phyloP scores from a whole-genome alignment of 2,329 filamentous ascomycete species.

The Penicillium sp. region DNA sequence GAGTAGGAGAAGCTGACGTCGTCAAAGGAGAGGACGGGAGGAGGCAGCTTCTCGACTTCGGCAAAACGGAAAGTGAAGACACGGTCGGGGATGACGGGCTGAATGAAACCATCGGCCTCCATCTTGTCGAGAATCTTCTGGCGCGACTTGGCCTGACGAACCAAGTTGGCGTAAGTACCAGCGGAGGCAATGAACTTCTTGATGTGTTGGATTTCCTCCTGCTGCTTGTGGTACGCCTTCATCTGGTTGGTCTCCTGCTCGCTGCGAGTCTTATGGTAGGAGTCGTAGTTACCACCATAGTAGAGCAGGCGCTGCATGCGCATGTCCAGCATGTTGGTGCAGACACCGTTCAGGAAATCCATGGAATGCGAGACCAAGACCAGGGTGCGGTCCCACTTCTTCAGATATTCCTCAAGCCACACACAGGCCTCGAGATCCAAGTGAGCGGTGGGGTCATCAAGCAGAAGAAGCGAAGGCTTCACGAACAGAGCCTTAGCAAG shows the following conservation, averaged over 20 bases:
- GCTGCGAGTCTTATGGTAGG: constrained; percentile 85
- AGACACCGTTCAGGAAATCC: constrained; percentile 99
- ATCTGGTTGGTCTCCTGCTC: constrained; percentile 98
- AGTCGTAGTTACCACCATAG: constrained; percentile 99
- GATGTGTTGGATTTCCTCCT: constrained; percentile 98
- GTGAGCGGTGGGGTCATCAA: constrained; percentile 97
- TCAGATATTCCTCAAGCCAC: constrained; percentile 99
- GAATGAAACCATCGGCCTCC: constrained; percentile 98
- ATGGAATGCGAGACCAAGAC: constrained; percentile 95
- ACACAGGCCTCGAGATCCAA: constrained; percentile 98
- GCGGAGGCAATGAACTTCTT: constrained; percentile 99
- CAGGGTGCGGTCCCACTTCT: constrained; percentile 98
- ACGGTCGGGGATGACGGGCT: constrained; percentile 75
- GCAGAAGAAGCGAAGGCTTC: constrained; percentile 88
- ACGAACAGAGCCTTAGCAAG: constrained; percentile 97
- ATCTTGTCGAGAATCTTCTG: constrained; percentile 99
- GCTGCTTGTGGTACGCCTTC: constrained; percentile 98
- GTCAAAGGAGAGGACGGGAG: constrained; percentile 92
- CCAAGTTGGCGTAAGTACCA: constrained; percentile 99
- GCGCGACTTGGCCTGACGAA: constrained; percentile 95
- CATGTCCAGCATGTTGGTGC: constrained; percentile 98
- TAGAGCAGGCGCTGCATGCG: constrained; percentile 80
- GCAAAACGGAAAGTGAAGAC: constrained; percentile 98
- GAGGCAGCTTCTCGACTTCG: constrained; percentile 98
- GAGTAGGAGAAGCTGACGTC: constrained; percentile 98